Percentiles rank a stretch among this genome's conserved stretches.
phyloP scores from a whole-genome alignment of 176 grass and related monocot species.

The Carex myosuroides region DNA sequence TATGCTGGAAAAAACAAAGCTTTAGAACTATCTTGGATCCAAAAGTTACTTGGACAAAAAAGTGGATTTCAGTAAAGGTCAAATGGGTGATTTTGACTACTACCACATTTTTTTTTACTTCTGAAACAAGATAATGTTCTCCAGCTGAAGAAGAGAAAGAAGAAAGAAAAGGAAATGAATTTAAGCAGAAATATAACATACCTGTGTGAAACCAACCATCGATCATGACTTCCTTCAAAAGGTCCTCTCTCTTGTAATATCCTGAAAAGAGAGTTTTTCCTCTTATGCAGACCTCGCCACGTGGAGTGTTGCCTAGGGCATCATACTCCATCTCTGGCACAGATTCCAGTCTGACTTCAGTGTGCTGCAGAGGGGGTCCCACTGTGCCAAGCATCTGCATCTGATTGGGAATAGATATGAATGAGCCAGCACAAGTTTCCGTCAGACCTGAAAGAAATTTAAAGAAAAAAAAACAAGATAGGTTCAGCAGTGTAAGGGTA shows the following conservation, averaged over 20 bases:
- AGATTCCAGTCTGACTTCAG: constrained; percentile 70
- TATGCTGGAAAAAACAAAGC: background rate
- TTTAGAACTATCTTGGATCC: background rate
- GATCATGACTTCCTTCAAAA: constrained; percentile 63
- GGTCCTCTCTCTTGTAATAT: constrained; percentile 86
- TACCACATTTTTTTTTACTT: background rate
- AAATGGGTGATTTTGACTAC: background rate
- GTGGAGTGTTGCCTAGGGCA: constrained; percentile 49
- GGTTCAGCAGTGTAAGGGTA: background rate
- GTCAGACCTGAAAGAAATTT: constrained; percentile 58
- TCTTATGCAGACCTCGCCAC: constrained; percentile 79
- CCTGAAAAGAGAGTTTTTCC: constrained; percentile 73
- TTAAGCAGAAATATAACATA: constrained; percentile 25
- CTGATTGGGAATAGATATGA: constrained; percentile 60
- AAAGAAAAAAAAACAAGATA: background rate
- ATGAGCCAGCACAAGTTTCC: constrained; percentile 73
- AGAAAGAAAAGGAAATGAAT: background rate
- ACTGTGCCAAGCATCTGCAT: constrained; percentile 75
- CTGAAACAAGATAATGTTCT: background rate
- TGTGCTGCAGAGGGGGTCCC: constrained; percentile 55
- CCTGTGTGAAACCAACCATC: constrained; percentile 99
- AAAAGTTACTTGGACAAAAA: background rate
- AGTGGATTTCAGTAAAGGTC: background rate
- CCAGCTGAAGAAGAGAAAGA: background rate
- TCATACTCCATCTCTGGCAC: constrained; percentile 90